Conservation (phyloP, 352 stramenopile species). For the Globisporangium nunn region DNA sequence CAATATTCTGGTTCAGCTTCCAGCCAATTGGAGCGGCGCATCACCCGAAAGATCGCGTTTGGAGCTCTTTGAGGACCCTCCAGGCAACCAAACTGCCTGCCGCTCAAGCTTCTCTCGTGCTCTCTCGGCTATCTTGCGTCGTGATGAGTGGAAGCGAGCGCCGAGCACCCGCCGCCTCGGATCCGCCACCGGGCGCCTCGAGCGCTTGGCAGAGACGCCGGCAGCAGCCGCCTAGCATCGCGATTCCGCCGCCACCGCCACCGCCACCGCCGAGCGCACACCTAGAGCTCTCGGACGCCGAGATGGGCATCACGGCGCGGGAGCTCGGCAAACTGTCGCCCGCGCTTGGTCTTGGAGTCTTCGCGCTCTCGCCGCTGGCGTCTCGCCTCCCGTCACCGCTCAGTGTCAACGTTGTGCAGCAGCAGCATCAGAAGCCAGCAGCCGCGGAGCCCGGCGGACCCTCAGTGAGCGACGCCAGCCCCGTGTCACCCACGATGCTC, state of each 20-base stretch:
- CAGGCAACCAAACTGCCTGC: neutral
- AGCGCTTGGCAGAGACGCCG: neutral
- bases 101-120: neutral
- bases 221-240: neutral
- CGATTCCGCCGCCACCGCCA: neutral
- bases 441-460: neutral
- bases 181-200: neutral
- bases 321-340: neutral
- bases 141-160: neutral
- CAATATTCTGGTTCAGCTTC: neutral
- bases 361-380: neutral
- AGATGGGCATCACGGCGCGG: neutral
- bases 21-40: neutral
- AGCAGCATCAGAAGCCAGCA: neutral
- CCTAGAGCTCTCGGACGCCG: neutral
- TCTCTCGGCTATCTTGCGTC: neutral
- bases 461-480: conserved; percentile 1
- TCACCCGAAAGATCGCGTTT: neutral
- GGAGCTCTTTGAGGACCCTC: neutral
- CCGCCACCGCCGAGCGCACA: neutral
- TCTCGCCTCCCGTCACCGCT: neutral
- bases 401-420: neutral
- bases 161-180: neutral
- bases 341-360: neutral
- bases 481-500: neutral